Percentiles rank a stretch among this genome's conserved stretches.
phyloP scores from a whole-genome alignment of 192 early-diverging fungal species.

The Podila epigama region DNA sequence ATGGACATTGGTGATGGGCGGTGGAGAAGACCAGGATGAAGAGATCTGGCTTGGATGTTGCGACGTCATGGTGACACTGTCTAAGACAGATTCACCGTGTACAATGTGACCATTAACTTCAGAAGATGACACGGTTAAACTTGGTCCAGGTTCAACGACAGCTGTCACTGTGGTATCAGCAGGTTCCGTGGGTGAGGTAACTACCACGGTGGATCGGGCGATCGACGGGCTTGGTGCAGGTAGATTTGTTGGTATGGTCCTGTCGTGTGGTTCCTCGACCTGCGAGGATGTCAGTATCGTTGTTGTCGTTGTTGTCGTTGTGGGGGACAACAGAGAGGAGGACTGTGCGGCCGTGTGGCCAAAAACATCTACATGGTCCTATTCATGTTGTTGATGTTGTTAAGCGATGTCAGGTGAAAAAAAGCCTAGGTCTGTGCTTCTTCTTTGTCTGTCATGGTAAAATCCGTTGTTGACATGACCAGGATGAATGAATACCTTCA shows the following conservation, averaged over 20 bases:
- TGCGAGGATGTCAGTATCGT: background rate
- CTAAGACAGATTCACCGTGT: background rate
- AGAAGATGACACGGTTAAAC: background rate
- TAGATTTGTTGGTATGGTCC: background rate
- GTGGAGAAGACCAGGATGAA: background rate
- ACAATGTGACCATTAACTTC: background rate
- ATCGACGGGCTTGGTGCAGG: constrained; percentile 10
- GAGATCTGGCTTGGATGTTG: background rate
- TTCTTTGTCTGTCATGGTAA: no score
- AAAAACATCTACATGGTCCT: background rate
- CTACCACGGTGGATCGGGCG: constrained; percentile 15
- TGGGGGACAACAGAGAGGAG: background rate
- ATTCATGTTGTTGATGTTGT: no score
- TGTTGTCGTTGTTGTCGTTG: background rate
- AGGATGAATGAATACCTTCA: background rate
- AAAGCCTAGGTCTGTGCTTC: no score
- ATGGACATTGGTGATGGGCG: background rate
- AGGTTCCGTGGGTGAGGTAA: background rate
- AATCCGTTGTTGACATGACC: no score
- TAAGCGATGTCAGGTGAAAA: no score
- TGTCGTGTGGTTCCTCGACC: background rate
- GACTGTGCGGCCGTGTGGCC: background rate
- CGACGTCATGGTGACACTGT: background rate
- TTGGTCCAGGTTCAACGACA: background rate
- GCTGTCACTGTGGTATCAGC: background rate